phyloP scores from a whole-genome alignment of 2,329 filamentous ascomycete species.

The Fusarium torreyae region DNA sequence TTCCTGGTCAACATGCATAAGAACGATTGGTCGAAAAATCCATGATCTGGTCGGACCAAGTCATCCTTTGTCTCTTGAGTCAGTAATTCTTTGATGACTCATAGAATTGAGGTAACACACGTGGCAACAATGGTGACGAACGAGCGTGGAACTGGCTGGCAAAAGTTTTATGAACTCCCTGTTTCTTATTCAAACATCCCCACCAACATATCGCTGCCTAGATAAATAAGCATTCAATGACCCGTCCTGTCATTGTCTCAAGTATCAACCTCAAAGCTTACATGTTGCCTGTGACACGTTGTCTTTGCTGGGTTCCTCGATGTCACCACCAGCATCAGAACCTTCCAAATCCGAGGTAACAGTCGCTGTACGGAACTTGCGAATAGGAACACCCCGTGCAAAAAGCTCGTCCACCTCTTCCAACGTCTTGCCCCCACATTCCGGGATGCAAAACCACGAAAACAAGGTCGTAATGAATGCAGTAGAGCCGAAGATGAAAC shows the following conservation, averaged over 20 bases:
- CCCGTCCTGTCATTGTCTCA: too few species aligned
- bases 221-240: too few species aligned
- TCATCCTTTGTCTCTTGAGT: neutral
- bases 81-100: neutral
- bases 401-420: conserved; percentile 49
- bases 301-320: neutral
- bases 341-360: neutral
- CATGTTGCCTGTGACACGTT: neutral
- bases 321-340: conserved; percentile 1
- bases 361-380: conserved; percentile 33
- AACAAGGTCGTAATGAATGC: conserved; percentile 32
- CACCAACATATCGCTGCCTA: neutral
- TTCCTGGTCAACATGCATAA: neutral
- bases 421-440: conserved; percentile 41
- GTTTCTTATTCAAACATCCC: neutral
- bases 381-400: conserved; percentile 29
- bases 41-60: too few species aligned
- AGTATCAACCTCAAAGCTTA: neutral
- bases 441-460: conserved; percentile 39
- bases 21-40: neutral
- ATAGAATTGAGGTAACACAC: neutral
- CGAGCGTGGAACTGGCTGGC: neutral
- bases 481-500: conserved; percentile 40
- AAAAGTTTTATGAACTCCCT: neutral
- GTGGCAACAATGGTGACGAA: neutral